Conservation (phyloP, 345 rosid genomes). For the Odontarrhena argentea region DNA sequence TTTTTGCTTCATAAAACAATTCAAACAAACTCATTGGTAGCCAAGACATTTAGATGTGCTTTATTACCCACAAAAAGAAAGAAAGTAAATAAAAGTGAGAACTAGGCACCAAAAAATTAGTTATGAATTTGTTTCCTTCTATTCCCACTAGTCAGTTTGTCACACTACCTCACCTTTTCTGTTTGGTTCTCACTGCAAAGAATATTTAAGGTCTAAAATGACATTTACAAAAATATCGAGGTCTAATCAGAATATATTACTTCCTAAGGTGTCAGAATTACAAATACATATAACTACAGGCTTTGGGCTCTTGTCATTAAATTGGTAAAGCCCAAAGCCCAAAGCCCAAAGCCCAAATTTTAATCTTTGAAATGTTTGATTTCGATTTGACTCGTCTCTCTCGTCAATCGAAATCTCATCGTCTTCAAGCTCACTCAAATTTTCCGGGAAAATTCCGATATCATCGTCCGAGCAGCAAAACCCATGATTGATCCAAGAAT, state of each 20-base stretch:
- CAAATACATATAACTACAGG: constrained; percentile 10
- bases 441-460: constrained; percentile 27
- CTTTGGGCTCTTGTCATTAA: constrained; percentile 11
- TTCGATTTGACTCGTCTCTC: constrained; percentile 19
- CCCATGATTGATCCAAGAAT: constrained; percentile 7
- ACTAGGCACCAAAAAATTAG: background rate
- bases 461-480: background rate
- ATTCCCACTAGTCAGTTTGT: background rate
- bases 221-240: background rate
- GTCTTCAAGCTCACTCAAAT: constrained; percentile 21
- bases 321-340: constrained; percentile 9
- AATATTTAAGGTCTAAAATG: background rate
- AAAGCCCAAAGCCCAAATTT: constrained; percentile 8
- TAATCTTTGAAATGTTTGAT: constrained; percentile 19
- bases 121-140: background rate
- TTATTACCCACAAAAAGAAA: no score
- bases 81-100: no score
- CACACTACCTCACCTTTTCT: background rate
- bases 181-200: background rate
- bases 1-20: no score
- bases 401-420: constrained; percentile 26
- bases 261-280: background rate
- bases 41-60: no score
- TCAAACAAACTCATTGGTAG: no score
- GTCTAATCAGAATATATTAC: background rate